Conservation (phyloP, 495 filamentous ascomycete genomes). For the Neurospora sp. region DNA sequence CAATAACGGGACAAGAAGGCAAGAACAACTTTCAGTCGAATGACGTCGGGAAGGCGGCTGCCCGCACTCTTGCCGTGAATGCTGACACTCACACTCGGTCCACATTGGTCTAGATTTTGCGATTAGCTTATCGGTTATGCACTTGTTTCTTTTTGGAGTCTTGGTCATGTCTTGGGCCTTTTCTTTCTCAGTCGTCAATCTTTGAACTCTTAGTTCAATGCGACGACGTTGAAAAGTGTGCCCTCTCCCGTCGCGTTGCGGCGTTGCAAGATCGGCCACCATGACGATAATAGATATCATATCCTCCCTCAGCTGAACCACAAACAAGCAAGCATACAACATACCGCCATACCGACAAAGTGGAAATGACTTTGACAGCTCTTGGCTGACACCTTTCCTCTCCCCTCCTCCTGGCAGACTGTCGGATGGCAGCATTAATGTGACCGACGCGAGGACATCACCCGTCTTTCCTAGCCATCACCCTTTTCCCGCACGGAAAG, state of each 20-base stretch:
- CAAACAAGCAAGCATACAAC: background rate
- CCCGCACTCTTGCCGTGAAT: background rate
- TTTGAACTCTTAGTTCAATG: background rate
- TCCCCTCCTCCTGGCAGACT: background rate
- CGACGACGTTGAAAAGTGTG: background rate
- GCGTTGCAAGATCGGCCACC: background rate
- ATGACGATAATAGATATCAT: background rate
- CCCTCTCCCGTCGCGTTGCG: background rate
- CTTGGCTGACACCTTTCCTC: background rate
- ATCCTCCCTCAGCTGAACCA: background rate
- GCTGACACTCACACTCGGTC: background rate
- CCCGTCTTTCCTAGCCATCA: background rate
- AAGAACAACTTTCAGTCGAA: background rate
- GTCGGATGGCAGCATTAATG: background rate
- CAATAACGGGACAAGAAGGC: background rate
- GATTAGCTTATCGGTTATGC: background rate
- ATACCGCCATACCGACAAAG: background rate
- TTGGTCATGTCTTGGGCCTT: background rate
- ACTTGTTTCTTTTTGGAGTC: background rate
- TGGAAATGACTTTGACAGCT: background rate
- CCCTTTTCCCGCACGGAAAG: background rate
- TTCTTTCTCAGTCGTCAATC: background rate
- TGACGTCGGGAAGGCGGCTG: background rate
- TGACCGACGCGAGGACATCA: background rate
- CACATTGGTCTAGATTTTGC: background rate